These are phyloP conservation scores for Fusarium setosum DNA, from an alignment of 2,329 filamentous ascomycete species.

Conservation along the genomic window DNA sequence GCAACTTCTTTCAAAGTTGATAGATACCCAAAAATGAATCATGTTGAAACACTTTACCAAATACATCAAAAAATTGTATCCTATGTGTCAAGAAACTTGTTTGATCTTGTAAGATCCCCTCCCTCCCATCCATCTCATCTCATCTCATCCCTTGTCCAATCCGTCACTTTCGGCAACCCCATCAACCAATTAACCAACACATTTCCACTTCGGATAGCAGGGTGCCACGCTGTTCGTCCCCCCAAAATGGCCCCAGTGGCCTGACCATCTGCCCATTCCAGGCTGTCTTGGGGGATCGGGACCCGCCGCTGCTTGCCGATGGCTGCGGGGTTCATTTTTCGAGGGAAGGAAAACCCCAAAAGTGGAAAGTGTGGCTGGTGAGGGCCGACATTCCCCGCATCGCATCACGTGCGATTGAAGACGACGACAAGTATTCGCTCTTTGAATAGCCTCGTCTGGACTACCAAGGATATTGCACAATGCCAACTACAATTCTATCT, in stretches of 20 bases:
- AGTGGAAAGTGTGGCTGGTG: conserved; percentile 26
- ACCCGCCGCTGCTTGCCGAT: conserved; percentile 24
- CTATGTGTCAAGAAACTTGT: too few relatives aligned
- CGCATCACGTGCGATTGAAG: not conserved
- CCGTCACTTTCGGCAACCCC: too few relatives aligned
- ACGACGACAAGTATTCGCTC: not conserved
- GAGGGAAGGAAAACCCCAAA: not conserved
- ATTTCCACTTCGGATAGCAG: not conserved
- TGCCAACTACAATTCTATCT: too few relatives aligned
- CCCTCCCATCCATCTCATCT: not conserved
- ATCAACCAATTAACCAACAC: not conserved
- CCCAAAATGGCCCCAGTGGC: conserved; percentile 28
- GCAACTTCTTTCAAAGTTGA: not conserved
- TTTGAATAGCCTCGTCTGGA: not conserved
- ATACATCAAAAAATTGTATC: too few relatives aligned
- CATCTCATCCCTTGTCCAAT: too few relatives aligned
- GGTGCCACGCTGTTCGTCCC: not conserved
- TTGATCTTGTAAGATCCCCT: not conserved
- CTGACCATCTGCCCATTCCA: conserved; percentile 43
- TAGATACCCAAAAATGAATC: conserved; percentile 37
- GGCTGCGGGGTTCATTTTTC: not conserved
- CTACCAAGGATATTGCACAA: too few relatives aligned
- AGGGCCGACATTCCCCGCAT: not conserved
- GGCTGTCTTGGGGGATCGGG: conserved; percentile 22
- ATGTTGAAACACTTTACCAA: not conserved